Evolutionary conservation across 2,329 filamentous ascomycete species (phyloP).

Genomic region (Ophiostoma sp.): DNA sequence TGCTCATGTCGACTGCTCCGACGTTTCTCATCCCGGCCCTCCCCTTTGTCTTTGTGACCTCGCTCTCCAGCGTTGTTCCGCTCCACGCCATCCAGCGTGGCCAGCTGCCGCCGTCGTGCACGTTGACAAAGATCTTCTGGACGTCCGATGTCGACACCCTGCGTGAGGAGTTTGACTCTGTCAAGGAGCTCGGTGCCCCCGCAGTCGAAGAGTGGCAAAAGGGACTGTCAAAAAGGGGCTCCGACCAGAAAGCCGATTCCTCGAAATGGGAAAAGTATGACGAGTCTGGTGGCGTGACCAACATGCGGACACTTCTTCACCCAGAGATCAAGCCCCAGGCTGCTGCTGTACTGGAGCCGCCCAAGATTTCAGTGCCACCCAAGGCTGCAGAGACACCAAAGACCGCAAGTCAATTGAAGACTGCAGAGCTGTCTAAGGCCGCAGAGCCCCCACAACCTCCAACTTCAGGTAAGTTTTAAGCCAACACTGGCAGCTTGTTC

Average conservation of each 20-base stretch:
- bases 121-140: conserved; percentile 67
- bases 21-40: conserved; percentile 67
- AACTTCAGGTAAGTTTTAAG: background rate
- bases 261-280: conserved; percentile 77
- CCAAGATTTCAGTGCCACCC: too few relatives aligned
- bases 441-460: background rate
- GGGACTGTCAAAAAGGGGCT: conserved; percentile 65
- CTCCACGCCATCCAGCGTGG: conserved; percentile 55
- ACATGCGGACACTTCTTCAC: conserved; percentile 39
- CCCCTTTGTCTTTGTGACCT: conserved; percentile 65
- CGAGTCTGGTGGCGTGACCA: conserved; percentile 43
- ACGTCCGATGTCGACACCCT: conserved; percentile 63
- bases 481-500: background rate
- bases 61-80: conserved; percentile 60
- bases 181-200: conserved; percentile 65
- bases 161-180: conserved; percentile 61
- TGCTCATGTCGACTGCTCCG: conserved; percentile 61
- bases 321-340: background rate
- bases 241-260: conserved; percentile 59
- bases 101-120: conserved; percentile 47
- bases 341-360: background rate
- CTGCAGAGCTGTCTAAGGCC: background rate
- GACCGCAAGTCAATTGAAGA: too few relatives aligned
- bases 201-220: conserved; percentile 77
- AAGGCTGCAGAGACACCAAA: background rate